Base-by-base conservation (phyloP, 23 red algal genomes). In the Agarophyton chilense region DNA sequence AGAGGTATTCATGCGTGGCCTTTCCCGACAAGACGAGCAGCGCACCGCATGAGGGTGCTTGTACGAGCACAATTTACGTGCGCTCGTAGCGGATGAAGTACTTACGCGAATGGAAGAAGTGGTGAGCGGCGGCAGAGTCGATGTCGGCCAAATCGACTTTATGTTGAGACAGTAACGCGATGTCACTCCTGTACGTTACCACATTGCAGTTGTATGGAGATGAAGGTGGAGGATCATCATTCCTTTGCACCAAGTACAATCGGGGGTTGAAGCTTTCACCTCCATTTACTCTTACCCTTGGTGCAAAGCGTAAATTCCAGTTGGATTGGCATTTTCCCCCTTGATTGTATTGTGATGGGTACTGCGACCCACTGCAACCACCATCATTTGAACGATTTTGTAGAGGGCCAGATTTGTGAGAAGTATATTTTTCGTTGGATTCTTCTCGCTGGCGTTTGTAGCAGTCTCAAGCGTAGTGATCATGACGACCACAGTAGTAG, bases 21-120 rank as follows among this genome's bases (percentile, higher is more conserved):
- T 49, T 86, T 72, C 16, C 56, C 81, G 18, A 86, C 81, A 21
- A 86, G 19, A 22, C 57, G 33, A n/a, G n/a, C n/a, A n/a, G n/a
- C n/a, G n/a, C n/a, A n/a, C n/a, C n/a, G n/a, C n/a, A n/a, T n/a
- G n/a, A n/a, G n/a, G n/a, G n/a, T n/a, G n/a, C n/a, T n/a, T n/a
- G n/a, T n/a, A n/a, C n/a, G n/a, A n/a, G n/a, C n/a, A n/a, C n/a
- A n/a, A n/a, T 65, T 49, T 86, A 4, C 3, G 47, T 86, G 2
- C 29, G 24, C 33, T 86, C 21, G 58, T 86, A 70, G 21, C 38
- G 22, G 31, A 26, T 29, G 31, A 72, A 86, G 43, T 3, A 40
- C 28, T 14, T 28, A 34, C 60, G 52, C 35, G 81, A 51, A 47
- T 52, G 22, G 24, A 86, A 73, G 43, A 86, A 86, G 40, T 73